Evolutionary conservation across 2,329 filamentous ascomycete species (phyloP).

Genomic region (Shiraia sp.): DNA sequence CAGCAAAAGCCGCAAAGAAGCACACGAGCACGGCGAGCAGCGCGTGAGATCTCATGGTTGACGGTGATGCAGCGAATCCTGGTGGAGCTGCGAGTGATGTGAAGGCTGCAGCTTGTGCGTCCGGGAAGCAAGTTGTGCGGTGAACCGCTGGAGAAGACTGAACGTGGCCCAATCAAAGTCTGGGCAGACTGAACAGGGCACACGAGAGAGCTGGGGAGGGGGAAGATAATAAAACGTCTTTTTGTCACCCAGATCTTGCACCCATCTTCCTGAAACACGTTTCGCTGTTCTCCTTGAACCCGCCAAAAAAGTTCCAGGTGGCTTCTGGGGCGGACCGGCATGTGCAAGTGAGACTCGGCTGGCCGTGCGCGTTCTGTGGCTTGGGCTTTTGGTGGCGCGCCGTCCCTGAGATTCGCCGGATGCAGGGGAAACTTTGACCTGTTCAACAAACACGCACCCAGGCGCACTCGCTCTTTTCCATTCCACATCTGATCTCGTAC

Average conservation of each 20-base stretch:
- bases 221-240: too few relatives aligned
- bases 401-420: slow-evolving; percentile 18
- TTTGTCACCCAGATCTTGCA: background rate
- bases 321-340: slow-evolving; percentile 4
- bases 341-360: slow-evolving; percentile 13
- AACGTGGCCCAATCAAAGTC: slow-evolving; percentile 31
- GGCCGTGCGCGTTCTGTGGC: slow-evolving; percentile 14
- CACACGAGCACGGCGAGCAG: slow-evolving; percentile 70
- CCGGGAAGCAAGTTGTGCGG: slow-evolving; percentile 21
- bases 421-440: slow-evolving; percentile 13
- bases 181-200: slow-evolving; percentile 8
- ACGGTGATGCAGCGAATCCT: slow-evolving; percentile 14
- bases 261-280: background rate
- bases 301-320: slow-evolving; percentile 9
- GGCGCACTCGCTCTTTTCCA: slow-evolving; percentile 11
- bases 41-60: slow-evolving; percentile 70
- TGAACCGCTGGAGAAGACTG: slow-evolving; percentile 20
- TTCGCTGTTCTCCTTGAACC: background rate
- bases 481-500: slow-evolving; percentile 10
- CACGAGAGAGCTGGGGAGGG: background rate
- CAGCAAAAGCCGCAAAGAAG: slow-evolving; percentile 68
- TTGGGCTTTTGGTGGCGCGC: slow-evolving; percentile 10
- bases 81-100: slow-evolving; percentile 24
- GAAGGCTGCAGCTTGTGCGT: slow-evolving; percentile 37
- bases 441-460: slow-evolving; percentile 7